These are phyloP conservation scores for Aspergillus sp. DNA, from an alignment of 2,329 filamentous ascomycete genomes.

Conservation along the genomic window DNA sequence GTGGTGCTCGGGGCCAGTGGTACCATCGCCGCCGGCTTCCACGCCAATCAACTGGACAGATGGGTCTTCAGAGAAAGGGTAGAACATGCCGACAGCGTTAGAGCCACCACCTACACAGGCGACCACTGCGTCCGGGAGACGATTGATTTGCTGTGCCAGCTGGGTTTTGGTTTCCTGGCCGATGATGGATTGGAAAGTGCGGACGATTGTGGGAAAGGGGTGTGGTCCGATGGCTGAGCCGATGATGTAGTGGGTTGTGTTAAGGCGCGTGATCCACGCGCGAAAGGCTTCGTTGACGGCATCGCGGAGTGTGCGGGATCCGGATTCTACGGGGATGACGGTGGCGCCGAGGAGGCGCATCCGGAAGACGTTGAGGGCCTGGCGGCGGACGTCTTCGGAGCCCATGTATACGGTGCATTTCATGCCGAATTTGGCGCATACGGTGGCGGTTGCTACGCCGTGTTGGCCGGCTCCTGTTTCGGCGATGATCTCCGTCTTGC, in stretches of 20 bases:
- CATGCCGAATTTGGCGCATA: constrained; percentile 96
- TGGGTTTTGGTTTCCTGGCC: constrained; percentile 88
- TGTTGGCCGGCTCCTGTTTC: constrained; percentile 96
- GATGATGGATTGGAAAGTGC: constrained; percentile 95
- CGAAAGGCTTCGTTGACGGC: constrained; percentile 92
- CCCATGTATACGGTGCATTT: constrained; percentile 98
- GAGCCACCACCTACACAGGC: constrained; percentile 92
- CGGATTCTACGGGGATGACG: constrained; percentile 84
- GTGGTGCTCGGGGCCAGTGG: constrained; percentile 58
- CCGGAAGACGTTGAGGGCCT: constrained; percentile 92
- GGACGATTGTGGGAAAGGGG: constrained; percentile 94
- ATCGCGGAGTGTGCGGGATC: constrained; percentile 73
- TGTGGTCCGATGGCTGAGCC: constrained; percentile 94
- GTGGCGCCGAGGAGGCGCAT: constrained; percentile 91
- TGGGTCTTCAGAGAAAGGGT: constrained; percentile 80
- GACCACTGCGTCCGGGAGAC: constrained; percentile 91
- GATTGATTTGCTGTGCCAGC: constrained; percentile 75
- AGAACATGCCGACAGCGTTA: constrained; percentile 96
- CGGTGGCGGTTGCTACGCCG: constrained; percentile 91
- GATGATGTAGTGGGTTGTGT: constrained; percentile 94
- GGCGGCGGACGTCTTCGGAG: constrained; percentile 87
- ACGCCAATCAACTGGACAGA: constrained; percentile 85
- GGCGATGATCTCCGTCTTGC: constrained; percentile 94
- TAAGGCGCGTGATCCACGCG: constrained; percentile 83
- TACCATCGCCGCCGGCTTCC: constrained; percentile 81